phyloP scores from a whole-genome alignment of 2,329 filamentous ascomycete species.

The Cylindrodendrum hubeiense region DNA sequence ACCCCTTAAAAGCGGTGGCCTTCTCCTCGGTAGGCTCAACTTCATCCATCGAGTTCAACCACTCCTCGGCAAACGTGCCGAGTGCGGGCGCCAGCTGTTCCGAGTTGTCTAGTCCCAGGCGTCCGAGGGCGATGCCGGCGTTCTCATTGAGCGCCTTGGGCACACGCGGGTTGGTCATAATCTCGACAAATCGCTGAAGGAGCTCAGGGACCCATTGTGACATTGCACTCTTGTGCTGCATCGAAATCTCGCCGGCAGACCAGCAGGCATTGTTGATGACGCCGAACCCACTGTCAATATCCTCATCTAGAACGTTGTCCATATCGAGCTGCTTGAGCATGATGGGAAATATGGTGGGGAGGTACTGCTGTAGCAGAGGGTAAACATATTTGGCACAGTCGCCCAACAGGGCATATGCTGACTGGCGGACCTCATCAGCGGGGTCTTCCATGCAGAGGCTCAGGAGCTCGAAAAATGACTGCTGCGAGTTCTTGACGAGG shows the following conservation, averaged over 20 bases:
- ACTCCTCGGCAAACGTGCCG: constrained; percentile 82
- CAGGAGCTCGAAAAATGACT: constrained; percentile 90
- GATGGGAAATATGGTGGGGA: constrained; percentile 81
- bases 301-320: constrained; percentile 80
- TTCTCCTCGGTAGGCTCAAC: constrained; percentile 94
- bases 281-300: constrained; percentile 86
- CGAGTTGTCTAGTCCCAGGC: constrained; percentile 84
- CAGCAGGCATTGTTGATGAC: constrained; percentile 99
- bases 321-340: constrained; percentile 91
- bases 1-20: constrained; percentile 91
- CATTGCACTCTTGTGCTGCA: constrained; percentile 82
- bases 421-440: constrained; percentile 94
- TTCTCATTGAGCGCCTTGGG: constrained; percentile 93
- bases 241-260: constrained; percentile 92
- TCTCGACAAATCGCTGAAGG: constrained; percentile 81
- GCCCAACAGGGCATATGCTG: constrained; percentile 92
- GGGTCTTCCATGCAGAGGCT: constrained; percentile 92
- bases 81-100: constrained; percentile 84
- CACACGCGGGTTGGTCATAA: constrained; percentile 86
- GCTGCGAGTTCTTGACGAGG: constrained; percentile 80
- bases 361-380: constrained; percentile 79
- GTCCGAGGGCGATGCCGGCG: constrained; percentile 90
- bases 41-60: constrained; percentile 84
- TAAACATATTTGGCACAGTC: constrained; percentile 96
- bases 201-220: constrained; percentile 82